Evolutionary conservation across 1,284 basidiomycete species (phyloP).

Genomic region (Papiliotrema flavescens): DNA sequence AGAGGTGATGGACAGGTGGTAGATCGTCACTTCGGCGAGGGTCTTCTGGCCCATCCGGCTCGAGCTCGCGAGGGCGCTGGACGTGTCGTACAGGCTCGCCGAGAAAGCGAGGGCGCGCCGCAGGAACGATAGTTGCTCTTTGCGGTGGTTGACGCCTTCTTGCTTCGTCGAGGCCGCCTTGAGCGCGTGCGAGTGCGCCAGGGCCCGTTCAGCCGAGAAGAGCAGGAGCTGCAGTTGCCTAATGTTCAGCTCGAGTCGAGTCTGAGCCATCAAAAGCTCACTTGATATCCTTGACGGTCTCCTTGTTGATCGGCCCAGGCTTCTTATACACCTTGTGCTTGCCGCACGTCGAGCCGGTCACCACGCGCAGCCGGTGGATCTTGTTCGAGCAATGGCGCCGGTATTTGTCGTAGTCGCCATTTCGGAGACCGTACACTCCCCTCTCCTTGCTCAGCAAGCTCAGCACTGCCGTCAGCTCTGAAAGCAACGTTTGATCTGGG

Average conservation of each 20-base stretch:
- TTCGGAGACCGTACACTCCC: slow-evolving; percentile 83
- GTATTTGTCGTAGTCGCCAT: slow-evolving; percentile 81
- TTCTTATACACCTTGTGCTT: slow-evolving; percentile 88
- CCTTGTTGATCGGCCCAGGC: slow-evolving; percentile 60
- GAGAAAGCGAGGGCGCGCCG: slow-evolving; percentile 82
- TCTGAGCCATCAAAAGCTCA: slow-evolving; percentile 51
- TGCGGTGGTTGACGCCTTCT: slow-evolving; percentile 17
- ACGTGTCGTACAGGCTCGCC: slow-evolving; percentile 64
- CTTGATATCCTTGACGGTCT: slow-evolving; percentile 73
- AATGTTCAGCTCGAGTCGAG: background rate
- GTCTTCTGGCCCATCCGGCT: slow-evolving; percentile 26
- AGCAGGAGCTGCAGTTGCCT: slow-evolving; percentile 68
- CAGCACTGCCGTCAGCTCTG: slow-evolving; percentile 56
- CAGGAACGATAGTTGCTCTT: slow-evolving; percentile 58
- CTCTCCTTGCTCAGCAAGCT: slow-evolving; percentile 83
- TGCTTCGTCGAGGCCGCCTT: slow-evolving; percentile 45
- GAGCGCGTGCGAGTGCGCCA: slow-evolving; percentile 83
- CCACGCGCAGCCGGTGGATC: slow-evolving; percentile 78
- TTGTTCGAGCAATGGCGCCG: slow-evolving; percentile 85
- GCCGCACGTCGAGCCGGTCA: slow-evolving; percentile 79
- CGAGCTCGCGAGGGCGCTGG: slow-evolving; percentile 55
- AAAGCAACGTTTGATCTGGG: background rate
- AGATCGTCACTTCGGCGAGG: slow-evolving; percentile 48
- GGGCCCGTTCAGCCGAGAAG: slow-evolving; percentile 87
- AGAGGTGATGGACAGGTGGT: slow-evolving; percentile 47